phyloP scores from a whole-genome alignment of 2,329 filamentous ascomycete genomes.

The Apiospora hydei region DNA sequence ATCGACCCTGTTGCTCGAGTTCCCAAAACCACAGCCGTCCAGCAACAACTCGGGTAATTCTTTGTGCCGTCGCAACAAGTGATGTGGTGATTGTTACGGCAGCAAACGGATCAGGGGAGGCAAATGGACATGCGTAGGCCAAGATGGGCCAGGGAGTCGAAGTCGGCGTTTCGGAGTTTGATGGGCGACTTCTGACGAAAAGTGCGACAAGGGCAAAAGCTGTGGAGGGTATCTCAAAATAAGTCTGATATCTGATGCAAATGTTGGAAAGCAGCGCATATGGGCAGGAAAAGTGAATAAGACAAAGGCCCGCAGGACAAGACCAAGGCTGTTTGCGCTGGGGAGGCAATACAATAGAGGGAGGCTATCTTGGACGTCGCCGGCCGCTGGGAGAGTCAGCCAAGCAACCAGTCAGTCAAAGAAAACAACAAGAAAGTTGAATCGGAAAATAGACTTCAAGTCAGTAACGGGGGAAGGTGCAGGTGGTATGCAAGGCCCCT shows the following conservation, averaged over 20 bases:
- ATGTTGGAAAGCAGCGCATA: conserved; percentile 33
- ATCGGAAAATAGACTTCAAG: conserved; percentile 22
- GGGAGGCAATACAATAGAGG: conserved; percentile 1
- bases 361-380: conserved; percentile 17
- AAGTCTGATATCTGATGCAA: conserved; percentile 36
- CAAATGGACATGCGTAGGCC: neutral
- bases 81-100: neutral
- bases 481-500: conserved; percentile 16
- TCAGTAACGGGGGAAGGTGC: conserved; percentile 20
- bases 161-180: conserved; percentile 4
- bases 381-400: conserved; percentile 7
- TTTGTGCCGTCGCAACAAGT: neutral
- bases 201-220: conserved; percentile 25
- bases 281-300: conserved; percentile 16
- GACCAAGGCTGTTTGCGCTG: neutral
- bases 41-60: neutral
- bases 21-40: neutral
- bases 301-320: conserved; percentile 9
- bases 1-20: neutral
- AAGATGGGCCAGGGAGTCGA: conserved; percentile 16
- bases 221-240: conserved; percentile 35
- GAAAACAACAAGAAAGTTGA: conserved; percentile 19
- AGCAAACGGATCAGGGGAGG: neutral
- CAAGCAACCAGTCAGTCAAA: neutral
- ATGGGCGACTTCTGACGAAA: conserved; percentile 23